Evolutionary conservation across 208 protist species (phyloP), one percentile per base, ranked within the genome.

Genomic region (Polymyxa betae): DNA sequence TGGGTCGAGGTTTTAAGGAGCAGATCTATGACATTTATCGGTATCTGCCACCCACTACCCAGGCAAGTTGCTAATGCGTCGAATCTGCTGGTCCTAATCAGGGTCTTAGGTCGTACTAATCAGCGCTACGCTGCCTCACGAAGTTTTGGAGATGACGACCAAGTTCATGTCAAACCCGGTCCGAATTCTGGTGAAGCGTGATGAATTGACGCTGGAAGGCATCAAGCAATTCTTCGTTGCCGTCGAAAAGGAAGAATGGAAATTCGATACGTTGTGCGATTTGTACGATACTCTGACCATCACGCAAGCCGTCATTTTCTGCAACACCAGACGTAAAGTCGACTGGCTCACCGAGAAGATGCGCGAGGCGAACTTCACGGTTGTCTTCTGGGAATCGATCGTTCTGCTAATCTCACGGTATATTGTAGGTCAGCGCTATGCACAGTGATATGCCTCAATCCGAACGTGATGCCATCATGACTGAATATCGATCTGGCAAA

Each of bases 1-100:
- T 99, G 49, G 88, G 46, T 68, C 89, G 44, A 91, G 97, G 97
- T 88, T 98, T 99, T 93, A 96, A 98, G 89, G 97, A 99, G 44
- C 98, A 99, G 95, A 98, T 99, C 93, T 98, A 99, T 92, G 97
- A 99, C 66, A 98, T 99, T 92, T 99, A 99, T 95, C 95, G 96
- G 77, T 97, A 95, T 90, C 92, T 99, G 16, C 97, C 98, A 49
- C 94, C 97, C 91, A 95, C 96, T 60, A 97, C 98, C 91, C 98
- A 99, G 24, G 49, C 24, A 60, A 29, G 24, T 60, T 60, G 24
- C 49, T 24, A 60, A 5, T 60, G 12, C 94, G 46, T 66, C 0
- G 46, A 54, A n/a, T 66, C 88, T 0, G 0, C 12, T 38, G 77
- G 46, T 45, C 87, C 87, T 0, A 20, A 29, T 77, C 29, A 5